Evolutionary conservation across 768 basidiomycete species (phyloP).

Genomic region (Tylopilus sp.): DNA sequence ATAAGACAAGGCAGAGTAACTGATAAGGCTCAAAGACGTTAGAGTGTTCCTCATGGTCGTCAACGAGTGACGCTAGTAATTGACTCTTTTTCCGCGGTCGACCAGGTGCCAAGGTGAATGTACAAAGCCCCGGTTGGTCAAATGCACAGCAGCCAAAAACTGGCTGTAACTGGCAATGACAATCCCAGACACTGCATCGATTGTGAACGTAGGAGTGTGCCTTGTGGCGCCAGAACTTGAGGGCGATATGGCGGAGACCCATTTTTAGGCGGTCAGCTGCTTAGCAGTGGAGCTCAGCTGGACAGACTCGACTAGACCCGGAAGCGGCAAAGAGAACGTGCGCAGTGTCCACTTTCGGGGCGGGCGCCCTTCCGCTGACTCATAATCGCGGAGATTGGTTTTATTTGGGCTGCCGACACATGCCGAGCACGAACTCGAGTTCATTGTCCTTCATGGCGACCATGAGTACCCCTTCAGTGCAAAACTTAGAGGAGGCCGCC

Average conservation of each 20-base stretch:
- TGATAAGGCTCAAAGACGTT: not conserved
- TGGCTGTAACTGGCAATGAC: not conserved
- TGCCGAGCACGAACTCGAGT: conserved; percentile 4
- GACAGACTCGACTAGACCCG: not conserved
- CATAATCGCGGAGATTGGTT: conserved; percentile 24
- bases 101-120: not conserved
- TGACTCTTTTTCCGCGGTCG: not conserved
- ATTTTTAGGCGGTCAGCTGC: not conserved
- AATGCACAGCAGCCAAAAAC: not conserved
- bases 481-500: conserved; percentile 48
- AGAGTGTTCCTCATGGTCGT: not conserved
- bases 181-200: not conserved
- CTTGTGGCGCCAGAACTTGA: not conserved
- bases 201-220: not conserved
- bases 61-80: not conserved
- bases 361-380: conserved; percentile 13
- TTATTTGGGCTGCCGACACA: conserved; percentile 9
- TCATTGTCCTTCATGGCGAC: conserved; percentile 1
- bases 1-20: not conserved
- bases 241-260: not conserved
- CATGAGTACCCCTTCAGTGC: conserved; percentile 32
- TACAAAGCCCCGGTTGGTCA: not conserved
- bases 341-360: no score
- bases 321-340: not conserved
- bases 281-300: no score